Conservation (phyloP, 495 filamentous ascomycete genomes). For the Parathielavia appendiculata region DNA sequence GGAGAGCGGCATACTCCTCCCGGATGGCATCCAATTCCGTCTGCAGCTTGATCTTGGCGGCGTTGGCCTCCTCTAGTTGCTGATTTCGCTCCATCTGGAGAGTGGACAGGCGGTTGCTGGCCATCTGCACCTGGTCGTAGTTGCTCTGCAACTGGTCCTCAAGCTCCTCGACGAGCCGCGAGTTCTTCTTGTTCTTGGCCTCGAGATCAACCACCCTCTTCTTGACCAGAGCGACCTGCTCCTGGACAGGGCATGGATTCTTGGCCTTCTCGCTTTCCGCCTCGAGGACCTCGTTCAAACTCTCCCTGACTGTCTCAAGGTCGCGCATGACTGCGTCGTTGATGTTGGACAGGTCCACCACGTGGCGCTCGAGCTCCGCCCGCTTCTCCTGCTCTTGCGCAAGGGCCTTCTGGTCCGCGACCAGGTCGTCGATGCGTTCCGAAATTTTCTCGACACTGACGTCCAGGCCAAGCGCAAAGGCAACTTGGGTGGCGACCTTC, state of each 20-base stretch:
- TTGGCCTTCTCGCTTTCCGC: constrained; percentile 37
- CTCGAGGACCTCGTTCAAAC: constrained; percentile 42
- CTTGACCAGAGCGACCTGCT: constrained; percentile 66
- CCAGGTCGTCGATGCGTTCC: constrained; percentile 49
- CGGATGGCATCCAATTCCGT: constrained; percentile 57
- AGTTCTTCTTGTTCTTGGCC: constrained; percentile 71
- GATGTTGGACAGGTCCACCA: constrained; percentile 47
- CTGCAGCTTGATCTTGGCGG: constrained; percentile 45
- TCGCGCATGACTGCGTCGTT: constrained; percentile 54
- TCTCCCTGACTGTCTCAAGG: constrained; percentile 46
- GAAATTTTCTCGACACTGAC: constrained; percentile 51
- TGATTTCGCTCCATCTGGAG: constrained; percentile 65
- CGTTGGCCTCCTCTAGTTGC: constrained; percentile 53
- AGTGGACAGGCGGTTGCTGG: constrained; percentile 67
- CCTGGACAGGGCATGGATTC: constrained; percentile 55
- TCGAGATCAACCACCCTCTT: constrained; percentile 64
- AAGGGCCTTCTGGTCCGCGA: constrained; percentile 44
- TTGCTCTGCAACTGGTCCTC: constrained; percentile 95
- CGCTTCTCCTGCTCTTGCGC: constrained; percentile 54
- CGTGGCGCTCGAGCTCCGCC: constrained; percentile 43
- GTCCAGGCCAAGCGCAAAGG: constrained; percentile 49
- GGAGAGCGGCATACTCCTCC: constrained; percentile 57
- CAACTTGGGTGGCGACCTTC: constrained; percentile 54
- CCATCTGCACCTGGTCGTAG: constrained; percentile 86
- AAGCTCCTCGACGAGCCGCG: constrained; percentile 85